Percentiles rank a stretch among this genome's conserved stretches.
Conservation (phyloP, 2,329 filamentous ascomycete species). For the Pyrenophora tritici-repentis region DNA sequence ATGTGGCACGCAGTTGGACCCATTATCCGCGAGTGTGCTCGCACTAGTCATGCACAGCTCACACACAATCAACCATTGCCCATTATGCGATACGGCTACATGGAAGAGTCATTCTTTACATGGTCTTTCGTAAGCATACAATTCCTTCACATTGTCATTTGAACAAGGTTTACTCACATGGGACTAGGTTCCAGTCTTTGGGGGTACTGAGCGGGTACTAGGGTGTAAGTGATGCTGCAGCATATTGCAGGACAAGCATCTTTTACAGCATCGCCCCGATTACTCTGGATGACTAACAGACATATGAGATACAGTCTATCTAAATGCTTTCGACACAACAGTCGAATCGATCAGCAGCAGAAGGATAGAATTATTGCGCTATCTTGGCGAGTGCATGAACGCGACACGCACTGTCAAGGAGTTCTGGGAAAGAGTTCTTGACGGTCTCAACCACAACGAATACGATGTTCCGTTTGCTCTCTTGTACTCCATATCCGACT, state of each 20-base stretch:
- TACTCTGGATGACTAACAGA: slow-evolving; percentile 22
- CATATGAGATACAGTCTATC: slow-evolving; percentile 24
- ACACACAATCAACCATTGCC: slow-evolving; percentile 37
- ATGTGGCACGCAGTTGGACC: slow-evolving; percentile 48
- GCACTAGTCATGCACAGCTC: slow-evolving; percentile 34
- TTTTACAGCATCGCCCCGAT: slow-evolving; percentile 1
- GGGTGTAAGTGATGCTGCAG: slow-evolving; percentile 24
- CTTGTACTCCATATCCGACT: slow-evolving; percentile 39
- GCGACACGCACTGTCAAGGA: slow-evolving; percentile 37
- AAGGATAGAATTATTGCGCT: slow-evolving; percentile 48
- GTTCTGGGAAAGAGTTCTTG: slow-evolving; percentile 57
- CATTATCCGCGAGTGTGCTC: slow-evolving; percentile 35
- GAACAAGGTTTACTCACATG: neutral
- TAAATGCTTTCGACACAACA: slow-evolving; percentile 47
- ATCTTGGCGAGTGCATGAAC: slow-evolving; percentile 45
- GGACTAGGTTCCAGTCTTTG: slow-evolving; percentile 43
- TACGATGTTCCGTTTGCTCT: slow-evolving; percentile 42
- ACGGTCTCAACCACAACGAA: slow-evolving; percentile 51
- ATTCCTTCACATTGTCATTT: neutral
- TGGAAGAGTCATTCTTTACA: slow-evolving; percentile 49
- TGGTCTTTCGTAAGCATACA: slow-evolving; percentile 45
- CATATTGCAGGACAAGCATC: neutral
- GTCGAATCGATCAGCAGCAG: slow-evolving; percentile 45
- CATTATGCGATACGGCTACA: slow-evolving; percentile 35
- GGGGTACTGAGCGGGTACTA: slow-evolving; percentile 42